phyloP scores from a whole-genome alignment of 139 green algal species.

The Pleodorina starrii region DNA sequence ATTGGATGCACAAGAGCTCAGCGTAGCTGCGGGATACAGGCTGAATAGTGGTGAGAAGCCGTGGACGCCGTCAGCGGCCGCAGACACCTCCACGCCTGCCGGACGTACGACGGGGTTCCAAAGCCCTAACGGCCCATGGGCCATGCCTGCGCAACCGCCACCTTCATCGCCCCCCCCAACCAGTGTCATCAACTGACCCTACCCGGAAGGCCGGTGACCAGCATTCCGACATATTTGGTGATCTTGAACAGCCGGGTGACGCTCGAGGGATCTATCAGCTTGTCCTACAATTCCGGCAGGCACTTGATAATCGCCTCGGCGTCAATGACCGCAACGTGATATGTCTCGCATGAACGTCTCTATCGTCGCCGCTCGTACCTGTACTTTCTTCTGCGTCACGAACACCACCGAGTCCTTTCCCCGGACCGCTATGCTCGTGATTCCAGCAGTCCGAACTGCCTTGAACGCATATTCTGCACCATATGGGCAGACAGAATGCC shows the following conservation, averaged over 20 bases:
- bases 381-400: slow-evolving; percentile 94
- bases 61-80: too few relatives aligned
- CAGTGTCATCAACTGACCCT: too few relatives aligned
- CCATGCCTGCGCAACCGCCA: background rate
- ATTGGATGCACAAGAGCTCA: too few relatives aligned
- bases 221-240: slow-evolving; percentile 92
- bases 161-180: too few relatives aligned
- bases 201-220: slow-evolving; percentile 91
- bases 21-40: too few relatives aligned
- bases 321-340: too few relatives aligned
- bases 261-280: slow-evolving; percentile 93
- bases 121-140: background rate
- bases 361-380: slow-evolving; percentile 64
- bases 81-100: too few relatives aligned
- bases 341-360: too few relatives aligned
- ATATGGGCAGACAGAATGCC: slow-evolving; percentile 7
- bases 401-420: slow-evolving; percentile 94
- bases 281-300: slow-evolving; percentile 92
- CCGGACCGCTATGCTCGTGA: slow-evolving; percentile 94
- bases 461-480: slow-evolving; percentile 99
- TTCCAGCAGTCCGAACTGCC: slow-evolving; percentile 90
- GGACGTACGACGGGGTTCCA: too few relatives aligned
- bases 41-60: too few relatives aligned
- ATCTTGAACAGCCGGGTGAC: slow-evolving; percentile 93
- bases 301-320: too few relatives aligned